Percentiles rank a stretch among this genome's conserved stretches.
These are phyloP conservation scores for Spergularia marina DNA, from an alignment of 148 eudicot genomes.

Conservation along the genomic window DNA sequence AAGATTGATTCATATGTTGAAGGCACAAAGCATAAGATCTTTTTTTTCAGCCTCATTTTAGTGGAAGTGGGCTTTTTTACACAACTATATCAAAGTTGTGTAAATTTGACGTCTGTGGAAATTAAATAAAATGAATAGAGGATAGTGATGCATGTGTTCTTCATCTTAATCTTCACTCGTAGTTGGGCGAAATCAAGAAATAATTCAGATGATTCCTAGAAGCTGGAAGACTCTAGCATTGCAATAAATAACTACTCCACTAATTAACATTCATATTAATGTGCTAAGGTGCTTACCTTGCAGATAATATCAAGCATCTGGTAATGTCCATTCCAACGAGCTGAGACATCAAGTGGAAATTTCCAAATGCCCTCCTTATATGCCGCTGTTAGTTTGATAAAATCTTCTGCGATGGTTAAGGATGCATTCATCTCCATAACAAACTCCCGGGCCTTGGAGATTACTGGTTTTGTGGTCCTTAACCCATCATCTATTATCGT, in stretches of 20 bases:
- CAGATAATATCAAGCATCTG: slow-evolving; percentile 78
- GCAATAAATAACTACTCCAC: not conserved
- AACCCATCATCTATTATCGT: slow-evolving; percentile 69
- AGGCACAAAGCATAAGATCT: too few relatives aligned
- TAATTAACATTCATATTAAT: not conserved
- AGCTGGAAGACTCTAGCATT: not conserved
- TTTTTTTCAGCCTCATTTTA: not conserved
- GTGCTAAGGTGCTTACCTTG: slow-evolving; percentile 47
- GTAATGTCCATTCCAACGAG: slow-evolving; percentile 85
- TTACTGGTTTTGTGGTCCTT: slow-evolving; percentile 50
- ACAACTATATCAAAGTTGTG: too few relatives aligned
- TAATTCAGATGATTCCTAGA: not conserved
- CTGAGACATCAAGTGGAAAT: slow-evolving; percentile 74
- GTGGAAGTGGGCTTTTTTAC: not conserved
- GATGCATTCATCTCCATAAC: slow-evolving; percentile 71
- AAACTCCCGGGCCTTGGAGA: slow-evolving; percentile 73
- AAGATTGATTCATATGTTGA: too few relatives aligned
- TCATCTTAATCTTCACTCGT: not conserved
- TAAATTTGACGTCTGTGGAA: too few relatives aligned
- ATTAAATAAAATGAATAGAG: too few relatives aligned
- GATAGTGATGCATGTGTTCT: not conserved
- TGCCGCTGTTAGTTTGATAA: slow-evolving; percentile 48
- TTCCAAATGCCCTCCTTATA: slow-evolving; percentile 78
- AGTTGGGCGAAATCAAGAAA: not conserved
- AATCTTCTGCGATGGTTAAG: slow-evolving; percentile 55